phyloP scores from a whole-genome alignment of 164 flowering plant species.

The Taxillus chinensis region DNA sequence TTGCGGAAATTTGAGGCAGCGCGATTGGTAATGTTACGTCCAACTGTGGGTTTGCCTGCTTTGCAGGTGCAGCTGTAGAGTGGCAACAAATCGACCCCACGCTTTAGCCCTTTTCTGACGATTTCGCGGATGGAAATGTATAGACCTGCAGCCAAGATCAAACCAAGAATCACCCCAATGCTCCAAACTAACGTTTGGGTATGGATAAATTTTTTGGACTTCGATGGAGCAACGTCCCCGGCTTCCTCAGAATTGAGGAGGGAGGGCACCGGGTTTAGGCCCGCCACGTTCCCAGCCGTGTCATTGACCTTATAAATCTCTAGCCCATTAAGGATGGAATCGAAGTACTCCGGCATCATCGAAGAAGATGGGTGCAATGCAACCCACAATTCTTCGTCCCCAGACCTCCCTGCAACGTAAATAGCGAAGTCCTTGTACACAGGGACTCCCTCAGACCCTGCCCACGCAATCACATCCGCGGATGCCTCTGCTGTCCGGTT shows the following conservation, averaged over 20 bases:
- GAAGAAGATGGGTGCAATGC: slow-evolving; percentile 31
- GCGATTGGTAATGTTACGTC: slow-evolving; percentile 25
- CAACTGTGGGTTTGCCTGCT: slow-evolving; percentile 23
- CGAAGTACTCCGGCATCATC: slow-evolving; percentile 34
- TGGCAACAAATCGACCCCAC: slow-evolving; percentile 35
- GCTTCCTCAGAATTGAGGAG: slow-evolving; percentile 7
- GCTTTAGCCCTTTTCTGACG: background rate
- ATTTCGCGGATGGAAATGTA: slow-evolving; percentile 9
- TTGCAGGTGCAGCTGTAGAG: slow-evolving; percentile 27
- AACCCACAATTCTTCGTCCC: slow-evolving; percentile 34
- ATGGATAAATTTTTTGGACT: background rate
- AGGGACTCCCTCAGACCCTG: slow-evolving; percentile 30
- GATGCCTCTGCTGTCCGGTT: slow-evolving; percentile 41
- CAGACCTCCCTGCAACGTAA: slow-evolving; percentile 23
- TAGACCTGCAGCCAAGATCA: background rate
- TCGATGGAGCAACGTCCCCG: background rate
- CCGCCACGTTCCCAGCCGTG: slow-evolving; percentile 20
- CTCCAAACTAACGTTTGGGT: slow-evolving; percentile 10
- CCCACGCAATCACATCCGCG: slow-evolving; percentile 51
- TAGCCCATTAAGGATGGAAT: slow-evolving; percentile 28
- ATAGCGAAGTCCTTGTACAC: slow-evolving; percentile 45
- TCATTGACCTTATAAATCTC: slow-evolving; percentile 29
- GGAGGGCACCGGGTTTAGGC: slow-evolving; percentile 23
- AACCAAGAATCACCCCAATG: slow-evolving; percentile 7
- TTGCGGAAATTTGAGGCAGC: slow-evolving; percentile 35